A percentile compares a stretch with the other conserved stretches of the same genome.
Evolutionary conservation across 192 early-diverging fungal species (phyloP).

Genomic region (Entophlyctis helioformis): DNA sequence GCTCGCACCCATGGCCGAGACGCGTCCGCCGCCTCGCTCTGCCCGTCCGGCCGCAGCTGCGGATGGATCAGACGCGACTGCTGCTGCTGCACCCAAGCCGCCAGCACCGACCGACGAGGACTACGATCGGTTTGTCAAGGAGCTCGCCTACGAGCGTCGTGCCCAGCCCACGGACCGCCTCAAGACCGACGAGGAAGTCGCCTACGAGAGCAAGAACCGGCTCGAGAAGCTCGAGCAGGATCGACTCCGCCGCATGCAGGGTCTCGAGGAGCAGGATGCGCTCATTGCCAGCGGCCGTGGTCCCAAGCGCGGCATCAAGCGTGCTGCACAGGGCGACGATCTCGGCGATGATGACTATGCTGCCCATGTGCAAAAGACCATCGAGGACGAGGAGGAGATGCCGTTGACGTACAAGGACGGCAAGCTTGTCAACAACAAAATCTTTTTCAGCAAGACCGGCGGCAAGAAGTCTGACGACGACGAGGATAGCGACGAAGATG

Average conservation of each 20-base stretch:
- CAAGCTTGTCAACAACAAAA: slow-evolving; percentile 31
- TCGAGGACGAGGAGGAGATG: slow-evolving; percentile 18
- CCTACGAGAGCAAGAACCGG: slow-evolving; percentile 66
- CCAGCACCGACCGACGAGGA: slow-evolving; percentile 46
- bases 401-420: slow-evolving; percentile 41
- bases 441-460: slow-evolving; percentile 37
- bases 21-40: too few relatives aligned
- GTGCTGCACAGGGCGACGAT: slow-evolving; percentile 35
- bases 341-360: slow-evolving; percentile 29
- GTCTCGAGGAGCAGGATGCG: too few relatives aligned
- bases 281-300: too few relatives aligned
- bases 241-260: too few relatives aligned
- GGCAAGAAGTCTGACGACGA: slow-evolving; percentile 35
- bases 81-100: too few relatives aligned
- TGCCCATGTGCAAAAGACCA: slow-evolving; percentile 5
- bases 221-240: slow-evolving; percentile 90
- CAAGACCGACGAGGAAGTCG: slow-evolving; percentile 93
- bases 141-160: slow-evolving; percentile 73
- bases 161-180: slow-evolving; percentile 79
- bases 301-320: too few relatives aligned
- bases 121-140: slow-evolving; percentile 75
- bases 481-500: slow-evolving; percentile 20
- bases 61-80: too few relatives aligned
- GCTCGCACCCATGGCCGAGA: too few relatives aligned
- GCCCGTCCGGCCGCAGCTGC: too few relatives aligned